A percentile compares a stretch with the other conserved stretches of the same genome.
Evolutionary conservation across 208 protist genomes (phyloP).

Genomic region (Plasmodiophora brassicae): DNA sequence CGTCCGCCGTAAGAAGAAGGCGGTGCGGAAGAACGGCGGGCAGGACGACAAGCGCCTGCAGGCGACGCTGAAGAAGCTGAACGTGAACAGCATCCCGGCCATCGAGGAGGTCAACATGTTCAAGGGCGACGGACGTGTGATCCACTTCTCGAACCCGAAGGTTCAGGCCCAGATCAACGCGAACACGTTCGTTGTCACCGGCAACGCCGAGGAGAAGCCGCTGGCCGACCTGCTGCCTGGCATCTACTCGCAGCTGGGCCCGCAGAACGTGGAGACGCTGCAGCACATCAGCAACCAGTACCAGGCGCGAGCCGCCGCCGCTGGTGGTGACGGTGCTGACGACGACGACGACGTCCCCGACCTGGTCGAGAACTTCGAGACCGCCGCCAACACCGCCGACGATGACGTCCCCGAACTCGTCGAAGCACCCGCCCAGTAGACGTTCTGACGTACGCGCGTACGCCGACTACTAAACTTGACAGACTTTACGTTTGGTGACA

Average conservation of each 20-base stretch:
- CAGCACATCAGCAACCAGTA: constrained; percentile 60
- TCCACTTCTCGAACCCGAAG: constrained; percentile 92
- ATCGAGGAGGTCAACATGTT: constrained; percentile 94
- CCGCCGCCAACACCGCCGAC: constrained; percentile 37
- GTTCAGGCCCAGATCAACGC: constrained; percentile 88
- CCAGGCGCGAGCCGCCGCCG: background rate
- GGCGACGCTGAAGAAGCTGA: constrained; percentile 80
- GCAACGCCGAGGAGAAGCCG: constrained; percentile 70
- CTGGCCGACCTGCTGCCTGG: constrained; percentile 68
- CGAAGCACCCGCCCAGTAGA: background rate
- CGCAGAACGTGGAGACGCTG: constrained; percentile 65
- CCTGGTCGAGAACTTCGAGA: constrained; percentile 58
- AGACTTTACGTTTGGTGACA: too few species aligned
- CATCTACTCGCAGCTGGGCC: constrained; percentile 72
- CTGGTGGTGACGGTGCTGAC: background rate
- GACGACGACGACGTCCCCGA: constrained; percentile 57
- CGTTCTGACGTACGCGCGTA: too few species aligned
- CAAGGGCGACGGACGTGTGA: constrained; percentile 85
- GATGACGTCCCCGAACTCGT: constrained; percentile 62
- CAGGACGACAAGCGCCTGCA: constrained; percentile 83
- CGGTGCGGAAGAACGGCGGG: constrained; percentile 57
- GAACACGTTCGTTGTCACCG: constrained; percentile 91
- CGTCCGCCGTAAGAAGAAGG: constrained; percentile 73
- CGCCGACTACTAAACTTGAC: too few species aligned
- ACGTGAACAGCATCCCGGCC: constrained; percentile 84